Evolutionary conservation across 495 filamentous ascomycete species (phyloP), one percentile per base, ranked within the genome.

Genomic region (Podospora appendiculata): DNA sequence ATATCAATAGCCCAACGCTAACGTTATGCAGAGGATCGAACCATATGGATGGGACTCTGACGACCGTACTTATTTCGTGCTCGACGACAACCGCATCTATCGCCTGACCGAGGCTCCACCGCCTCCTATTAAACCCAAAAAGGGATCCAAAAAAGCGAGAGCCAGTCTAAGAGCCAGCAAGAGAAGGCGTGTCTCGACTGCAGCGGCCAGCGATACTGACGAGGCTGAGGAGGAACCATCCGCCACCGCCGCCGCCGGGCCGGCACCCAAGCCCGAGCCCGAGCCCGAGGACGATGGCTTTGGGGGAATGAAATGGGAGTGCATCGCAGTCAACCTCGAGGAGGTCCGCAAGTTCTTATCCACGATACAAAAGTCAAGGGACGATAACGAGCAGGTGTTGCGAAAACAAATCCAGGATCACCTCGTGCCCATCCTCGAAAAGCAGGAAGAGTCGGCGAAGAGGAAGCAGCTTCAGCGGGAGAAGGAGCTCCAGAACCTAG

Each of bases 21-120:
- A 59, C 38, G 32, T 70, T 59, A n/a, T 47, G 18, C 52, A 96
- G 92, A 86, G 93, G 59, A 88, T 98, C 51, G 91, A 97, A 58
- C 87, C 91, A 17, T 80, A 89, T 53, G 93, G 93, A 9, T 95
- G 85, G 77, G 93, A 98, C 68, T 73, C 77, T 16, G 72, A 95
- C 42, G 89, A 89, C 55, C 86, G 89, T 18, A 83, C 78, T 16
- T 95, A 96, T 66, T 93, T 88, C 59, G 85, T 96, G 11, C 79
- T 98, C 7, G 92, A 98, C 55, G 93, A 98, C 71, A 93, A 95
- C 56, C 81, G 92, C 45, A 74, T 97, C 32, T 98, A 97, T 68
- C 86, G 89, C 48, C 81, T 82, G 50, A 88, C 87, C 42, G 87
- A 91, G 47, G 79, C 84, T 13, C 74, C 79, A 4, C 74, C 78